Evolutionary conservation across 257 asterid genomes (phyloP), one percentile per base, ranked within the genome.

Genomic region (Petunia secreta): DNA sequence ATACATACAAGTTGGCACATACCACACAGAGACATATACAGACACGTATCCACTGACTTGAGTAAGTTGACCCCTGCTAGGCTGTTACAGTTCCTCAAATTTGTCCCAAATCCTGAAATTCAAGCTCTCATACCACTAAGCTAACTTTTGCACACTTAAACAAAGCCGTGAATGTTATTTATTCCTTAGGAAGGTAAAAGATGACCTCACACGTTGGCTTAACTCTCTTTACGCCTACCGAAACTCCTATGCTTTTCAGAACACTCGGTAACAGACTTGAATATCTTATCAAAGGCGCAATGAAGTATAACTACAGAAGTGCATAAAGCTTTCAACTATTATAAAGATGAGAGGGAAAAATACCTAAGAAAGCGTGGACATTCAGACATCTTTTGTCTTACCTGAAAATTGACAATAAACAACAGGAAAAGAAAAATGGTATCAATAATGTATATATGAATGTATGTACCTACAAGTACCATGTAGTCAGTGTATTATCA

Each of bases 371-470:
- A 9, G 80, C 97, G 99, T 60, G 94, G 97, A 79, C 91, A 90
- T 86, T 91, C 98, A 59, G 97, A 86, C 92, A 95, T 93, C 86
- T 91, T 93, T 91, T 80, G 91, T 81, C 97, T 90, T 43, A 95
- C 84, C 99, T 95, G 91, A 60, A 85, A 80, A 25, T 69, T 39
- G 75, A 82, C 68, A 40, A 75, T 76, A 62, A 44, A 48, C 78
- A 58, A 75, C 58, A 40, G 65, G 59, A 11, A 69, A 66, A 54
- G 16, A 73, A 80, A 50, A 75, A 87, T 8, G 63, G 40, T 59
- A 44, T 71, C 41, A 66, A 59, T 80, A 63, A 50, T 62, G 39
- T 67, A 39, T 52, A n/a, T 59, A 63, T 71, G 78, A 50, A 50
- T 50, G 54, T 77, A 62, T 13, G 9, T 13, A 39, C 54, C 54